Base-by-base conservation (phyloP, 129 eudicot species). In the Oenanthe sinensis region DNA sequence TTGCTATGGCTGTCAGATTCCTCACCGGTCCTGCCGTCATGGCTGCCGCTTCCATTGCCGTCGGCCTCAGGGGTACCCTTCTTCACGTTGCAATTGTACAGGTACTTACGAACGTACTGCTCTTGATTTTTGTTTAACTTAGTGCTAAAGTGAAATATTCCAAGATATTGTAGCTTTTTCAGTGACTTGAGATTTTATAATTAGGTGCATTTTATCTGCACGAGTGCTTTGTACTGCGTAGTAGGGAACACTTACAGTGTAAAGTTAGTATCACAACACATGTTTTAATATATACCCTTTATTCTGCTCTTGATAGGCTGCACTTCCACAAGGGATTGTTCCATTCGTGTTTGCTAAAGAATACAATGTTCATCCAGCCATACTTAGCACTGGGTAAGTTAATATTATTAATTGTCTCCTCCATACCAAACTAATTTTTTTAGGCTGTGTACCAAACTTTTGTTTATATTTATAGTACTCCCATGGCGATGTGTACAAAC, bases 321-420 rank as follows among this genome's bases (percentile, higher is more conserved):
- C 98, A 22, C 88, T 94, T 71, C 98, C 98, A 11, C 98, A 94
- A 90, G 98, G 98, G 81, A 94, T 94, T 73, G 98, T 94, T 19
- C 98, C 98, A 43, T 95, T 95, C 81, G 97, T 95, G 46, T 95
- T 91, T 74, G 98, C 98, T 4, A 95, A 95, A 78, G 98, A 95
- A 55, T 95, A 95, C 83, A 92, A 95, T 75, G 97, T 92, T 78
- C 98, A 95, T 84, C 98, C 98, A 3, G 89, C 90, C 44, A 88
- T 95, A 60, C 96, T 95, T 7, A 95, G 98, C 81, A 95, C 98
- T 42, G 97, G 78, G 98, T 92, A 90, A 87, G 98, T 85, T 37
- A 50, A 50, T 33, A 49, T 39, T 39, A 39, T 39, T 3, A 39
- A 3, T 48, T 48, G 52, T 48, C 52, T 48, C 52, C 19, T 48